Base-by-base conservation (phyloP, 1,284 basidiomycete species). In the Boletus albobrunnescens region DNA sequence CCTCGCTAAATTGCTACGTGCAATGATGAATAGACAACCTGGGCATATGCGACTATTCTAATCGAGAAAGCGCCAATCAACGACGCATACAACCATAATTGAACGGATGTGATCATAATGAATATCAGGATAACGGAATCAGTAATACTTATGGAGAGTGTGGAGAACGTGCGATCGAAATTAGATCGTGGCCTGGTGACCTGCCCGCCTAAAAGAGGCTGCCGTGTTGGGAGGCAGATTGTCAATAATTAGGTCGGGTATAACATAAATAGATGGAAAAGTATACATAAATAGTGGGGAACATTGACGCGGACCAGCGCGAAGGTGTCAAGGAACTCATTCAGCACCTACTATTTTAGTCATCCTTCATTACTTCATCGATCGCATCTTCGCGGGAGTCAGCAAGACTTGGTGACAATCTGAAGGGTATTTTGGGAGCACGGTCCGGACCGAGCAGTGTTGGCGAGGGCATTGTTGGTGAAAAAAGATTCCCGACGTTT, bases 321-420 rank as follows among this genome's bases (percentile, higher is more conserved):
- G 31, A 33, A 17, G 14, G 10, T 41, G 20, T 45, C 39, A 48
- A 19, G 26, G 43, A 51, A 47, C 16, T 30, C 49, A 41, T 61
- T 46, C 7, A 64, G 51, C 47, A 39, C 41, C 16, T n/a, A 13
- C 20, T n/a, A 17, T 27, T 42, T 44, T 38, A 67, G 40, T 46
- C 51, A 42, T 65, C 64, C 27, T 49, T 50, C 60, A 58, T 64
- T 16, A 27, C 51, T 33, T 63, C 64, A 30, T 55, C 49, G 1
- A 53, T 40, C 2, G 36, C 20, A 17, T 38, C 36, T 14, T 46
- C 54, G 17, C 46, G 43, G 27, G 53, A 44, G 12, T 39, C 26
- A 37, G 50, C 42, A 23, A 46, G 17, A 41, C 44, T 37, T 4
- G 47, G 44, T 9, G 56, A 35, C 32, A 52, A 32, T 19, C 41